Conservation (phyloP, 2,329 filamentous ascomycete genomes). For the Drechslerella coelobrocha region DNA sequence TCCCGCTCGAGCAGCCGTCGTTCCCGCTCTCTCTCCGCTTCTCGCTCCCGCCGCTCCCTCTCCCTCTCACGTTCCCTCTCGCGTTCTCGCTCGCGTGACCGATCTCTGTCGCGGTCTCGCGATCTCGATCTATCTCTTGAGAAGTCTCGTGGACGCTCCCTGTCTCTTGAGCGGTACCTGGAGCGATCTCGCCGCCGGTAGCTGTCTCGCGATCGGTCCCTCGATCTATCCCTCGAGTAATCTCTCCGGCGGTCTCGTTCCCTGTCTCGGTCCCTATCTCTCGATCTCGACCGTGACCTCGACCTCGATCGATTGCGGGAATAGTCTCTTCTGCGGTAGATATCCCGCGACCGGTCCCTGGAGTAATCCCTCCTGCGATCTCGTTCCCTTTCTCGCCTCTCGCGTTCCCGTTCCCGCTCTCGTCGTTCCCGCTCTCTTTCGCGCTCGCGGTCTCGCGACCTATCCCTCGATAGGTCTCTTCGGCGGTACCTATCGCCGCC, state of each 20-base stretch:
- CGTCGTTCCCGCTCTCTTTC: slow-evolving; percentile 34
- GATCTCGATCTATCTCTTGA: slow-evolving; percentile 34
- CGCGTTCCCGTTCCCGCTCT: slow-evolving; percentile 25
- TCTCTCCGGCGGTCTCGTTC: slow-evolving; percentile 19
- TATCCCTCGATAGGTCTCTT: slow-evolving; percentile 30
- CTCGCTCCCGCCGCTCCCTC: slow-evolving; percentile 34
- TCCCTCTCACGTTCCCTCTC: slow-evolving; percentile 24
- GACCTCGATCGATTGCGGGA: slow-evolving; percentile 32
- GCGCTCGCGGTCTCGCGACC: slow-evolving; percentile 43
- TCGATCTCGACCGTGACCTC: slow-evolving; percentile 33
- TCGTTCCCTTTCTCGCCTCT: slow-evolving; percentile 18
- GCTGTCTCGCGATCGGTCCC: slow-evolving; percentile 25
- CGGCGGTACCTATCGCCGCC: slow-evolving; percentile 38
- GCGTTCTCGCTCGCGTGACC: slow-evolving; percentile 31
- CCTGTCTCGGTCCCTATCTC: slow-evolving; percentile 33
- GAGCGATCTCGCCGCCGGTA: slow-evolving; percentile 29
- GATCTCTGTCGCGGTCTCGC: slow-evolving; percentile 39
- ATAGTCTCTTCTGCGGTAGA: slow-evolving; percentile 10
- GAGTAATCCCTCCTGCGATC: slow-evolving; percentile 26
- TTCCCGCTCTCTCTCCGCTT: slow-evolving; percentile 35
- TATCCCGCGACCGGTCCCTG: slow-evolving; percentile 30
- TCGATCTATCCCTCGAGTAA: slow-evolving; percentile 25
- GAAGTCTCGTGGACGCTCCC: slow-evolving; percentile 29
- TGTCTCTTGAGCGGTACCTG: slow-evolving; percentile 32
- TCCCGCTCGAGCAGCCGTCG: slow-evolving; percentile 22